phyloP scores from a whole-genome alignment of 495 filamentous ascomycete species.

The Acidomyces sp. region DNA sequence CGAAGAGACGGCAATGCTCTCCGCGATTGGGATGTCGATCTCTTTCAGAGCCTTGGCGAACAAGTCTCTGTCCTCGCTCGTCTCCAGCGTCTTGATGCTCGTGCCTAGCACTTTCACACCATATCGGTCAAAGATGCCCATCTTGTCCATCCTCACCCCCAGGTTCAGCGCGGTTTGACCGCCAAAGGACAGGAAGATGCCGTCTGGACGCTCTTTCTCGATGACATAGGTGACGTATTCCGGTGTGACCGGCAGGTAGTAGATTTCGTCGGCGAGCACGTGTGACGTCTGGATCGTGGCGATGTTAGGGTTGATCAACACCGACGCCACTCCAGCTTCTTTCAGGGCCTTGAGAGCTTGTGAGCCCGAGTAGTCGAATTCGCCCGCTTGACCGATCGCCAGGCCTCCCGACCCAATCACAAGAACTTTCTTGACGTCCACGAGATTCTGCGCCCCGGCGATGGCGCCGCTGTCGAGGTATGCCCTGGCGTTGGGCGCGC shows the following conservation, averaged over 20 bases:
- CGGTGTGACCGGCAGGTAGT: constrained; percentile 92
- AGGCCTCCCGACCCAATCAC: constrained; percentile 92
- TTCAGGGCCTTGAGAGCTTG: constrained; percentile 70
- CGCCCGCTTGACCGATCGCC: constrained; percentile 95
- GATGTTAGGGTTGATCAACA: constrained; percentile 97
- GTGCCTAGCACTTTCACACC: constrained; percentile 91
- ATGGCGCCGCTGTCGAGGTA: constrained; percentile 80
- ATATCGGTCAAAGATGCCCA: constrained; percentile 86
- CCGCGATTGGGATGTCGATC: constrained; percentile 92
- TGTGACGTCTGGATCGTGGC: constrained; percentile 97
- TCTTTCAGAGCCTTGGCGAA: constrained; percentile 85
- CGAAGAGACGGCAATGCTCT: constrained; percentile 81
- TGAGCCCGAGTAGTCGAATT: constrained; percentile 98
- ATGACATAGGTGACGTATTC: constrained; percentile 98
- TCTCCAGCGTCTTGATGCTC: constrained; percentile 83
- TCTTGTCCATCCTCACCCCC: constrained; percentile 92
- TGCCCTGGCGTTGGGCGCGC: constrained; percentile 70
- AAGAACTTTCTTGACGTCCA: constrained; percentile 96
- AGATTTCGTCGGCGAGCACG: constrained; percentile 93
- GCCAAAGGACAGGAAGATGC: constrained; percentile 92
- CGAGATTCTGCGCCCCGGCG: constrained; percentile 52
- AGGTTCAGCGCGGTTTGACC: constrained; percentile 94
- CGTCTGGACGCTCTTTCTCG: constrained; percentile 78
- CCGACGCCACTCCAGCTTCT: constrained; percentile 84
- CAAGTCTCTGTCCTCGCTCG: constrained; percentile 88